phyloP scores from a whole-genome alignment of 352 stramenopile species.

The Thraustochytrium striatum region DNA sequence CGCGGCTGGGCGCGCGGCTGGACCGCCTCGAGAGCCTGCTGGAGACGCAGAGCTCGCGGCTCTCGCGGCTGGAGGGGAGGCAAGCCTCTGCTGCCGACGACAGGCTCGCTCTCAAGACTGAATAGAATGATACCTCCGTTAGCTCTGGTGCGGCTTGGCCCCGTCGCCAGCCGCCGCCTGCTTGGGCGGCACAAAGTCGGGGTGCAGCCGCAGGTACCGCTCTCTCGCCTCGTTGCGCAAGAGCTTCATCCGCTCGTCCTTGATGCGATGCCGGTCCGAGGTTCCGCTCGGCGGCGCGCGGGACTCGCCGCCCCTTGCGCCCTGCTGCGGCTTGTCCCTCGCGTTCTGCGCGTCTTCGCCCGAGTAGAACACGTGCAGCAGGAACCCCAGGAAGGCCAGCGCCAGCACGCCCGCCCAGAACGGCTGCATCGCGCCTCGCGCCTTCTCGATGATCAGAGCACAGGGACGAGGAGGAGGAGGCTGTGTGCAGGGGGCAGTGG shows the following conservation, averaged over 20 bases:
- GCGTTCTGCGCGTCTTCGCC: neutral
- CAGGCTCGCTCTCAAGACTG: neutral
- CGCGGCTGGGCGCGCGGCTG: too few species aligned
- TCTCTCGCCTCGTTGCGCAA: neutral
- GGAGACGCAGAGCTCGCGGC: too few species aligned
- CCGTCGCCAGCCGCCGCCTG: neutral
- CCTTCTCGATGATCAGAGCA: neutral
- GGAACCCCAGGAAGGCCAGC: neutral
- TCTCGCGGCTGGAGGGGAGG: too few species aligned
- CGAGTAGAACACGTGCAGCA: neutral
- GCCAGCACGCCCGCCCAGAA: neutral
- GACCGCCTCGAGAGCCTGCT: too few species aligned
- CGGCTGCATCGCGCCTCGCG: neutral
- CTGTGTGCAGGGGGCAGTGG: neutral
- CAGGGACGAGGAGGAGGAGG: neutral
- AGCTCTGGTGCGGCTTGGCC: neutral
- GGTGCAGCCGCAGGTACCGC: neutral
- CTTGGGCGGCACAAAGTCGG: neutral
- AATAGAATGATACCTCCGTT: neutral
- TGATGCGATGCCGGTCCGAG: neutral
- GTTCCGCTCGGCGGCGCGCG: too few species aligned
- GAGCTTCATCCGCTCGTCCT: neutral
- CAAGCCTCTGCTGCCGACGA: too few species aligned
- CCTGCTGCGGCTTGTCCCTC: neutral
- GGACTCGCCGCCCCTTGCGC: neutral